Evolutionary conservation across 1,284 basidiomycete species (phyloP).

Genomic region (Tilletia setariae): DNA sequence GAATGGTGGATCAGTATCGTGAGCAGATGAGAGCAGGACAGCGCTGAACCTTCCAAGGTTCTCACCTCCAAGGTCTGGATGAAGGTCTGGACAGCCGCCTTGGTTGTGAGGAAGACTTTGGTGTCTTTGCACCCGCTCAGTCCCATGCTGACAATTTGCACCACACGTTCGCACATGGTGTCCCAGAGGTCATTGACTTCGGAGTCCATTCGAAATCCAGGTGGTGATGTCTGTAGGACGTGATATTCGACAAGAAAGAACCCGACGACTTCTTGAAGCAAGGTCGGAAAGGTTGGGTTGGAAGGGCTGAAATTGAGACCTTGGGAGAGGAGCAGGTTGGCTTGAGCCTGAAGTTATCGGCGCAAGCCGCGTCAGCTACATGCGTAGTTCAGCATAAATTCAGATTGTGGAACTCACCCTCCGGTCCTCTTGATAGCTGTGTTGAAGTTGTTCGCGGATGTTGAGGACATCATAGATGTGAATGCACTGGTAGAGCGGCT

Average conservation of each 20-base stretch:
- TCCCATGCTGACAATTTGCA: constrained; percentile 70
- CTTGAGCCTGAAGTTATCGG: constrained; percentile 67
- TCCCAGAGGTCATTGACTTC: constrained; percentile 98
- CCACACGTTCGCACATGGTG: constrained; percentile 73
- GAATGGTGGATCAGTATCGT: constrained; percentile 18
- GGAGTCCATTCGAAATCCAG: constrained; percentile 73
- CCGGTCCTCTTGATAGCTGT: constrained; percentile 90
- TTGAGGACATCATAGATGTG: constrained; percentile 93
- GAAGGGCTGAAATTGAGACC: constrained; percentile 56
- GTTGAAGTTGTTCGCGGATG: constrained; percentile 79
- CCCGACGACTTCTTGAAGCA: constrained; percentile 83
- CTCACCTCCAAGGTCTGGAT: constrained; percentile 77
- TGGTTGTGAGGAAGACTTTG: constrained; percentile 77
- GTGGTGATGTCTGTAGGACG: constrained; percentile 76
- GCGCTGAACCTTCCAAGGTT: constrained; percentile 4
- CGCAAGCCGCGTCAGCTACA: constrained; percentile 23
- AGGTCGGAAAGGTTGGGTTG: constrained; percentile 29
- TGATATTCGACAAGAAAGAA: constrained; percentile 97
- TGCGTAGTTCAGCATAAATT: constrained; percentile 14
- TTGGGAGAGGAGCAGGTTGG: constrained; percentile 82
- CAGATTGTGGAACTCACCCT: constrained; percentile 57
- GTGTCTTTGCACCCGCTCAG: constrained; percentile 75
- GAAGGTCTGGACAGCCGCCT: constrained; percentile 79
- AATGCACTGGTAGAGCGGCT: constrained; percentile 91
- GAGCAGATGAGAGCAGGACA: constrained; percentile 18